These are phyloP conservation scores for Perilla frutescens DNA, from an alignment of 257 asterid genomes.

Conservation along the genomic window DNA sequence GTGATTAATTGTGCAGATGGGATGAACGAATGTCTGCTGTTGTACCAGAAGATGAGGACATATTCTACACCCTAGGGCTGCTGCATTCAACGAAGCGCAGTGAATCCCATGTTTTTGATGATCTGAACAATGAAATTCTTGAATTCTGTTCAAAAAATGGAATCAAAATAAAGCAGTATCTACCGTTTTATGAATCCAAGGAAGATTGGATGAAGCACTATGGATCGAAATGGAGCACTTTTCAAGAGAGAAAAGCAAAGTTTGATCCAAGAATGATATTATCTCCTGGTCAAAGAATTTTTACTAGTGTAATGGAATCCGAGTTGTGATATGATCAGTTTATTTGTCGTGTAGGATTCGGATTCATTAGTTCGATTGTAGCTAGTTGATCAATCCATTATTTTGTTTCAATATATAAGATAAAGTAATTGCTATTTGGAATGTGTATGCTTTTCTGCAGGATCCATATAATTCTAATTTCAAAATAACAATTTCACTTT, in stretches of 20 bases:
- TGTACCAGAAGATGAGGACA: constrained; percentile 51
- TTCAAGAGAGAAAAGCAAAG: constrained; percentile 42
- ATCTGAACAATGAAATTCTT: constrained; percentile 44
- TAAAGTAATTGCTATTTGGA: too few species aligned
- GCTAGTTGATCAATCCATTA: too few species aligned
- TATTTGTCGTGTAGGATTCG: background rate
- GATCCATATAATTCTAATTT: too few species aligned
- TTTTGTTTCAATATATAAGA: too few species aligned
- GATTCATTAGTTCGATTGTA: background rate
- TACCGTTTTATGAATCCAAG: constrained; percentile 51
- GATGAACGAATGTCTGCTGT: constrained; percentile 57
- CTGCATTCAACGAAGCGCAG: constrained; percentile 38
- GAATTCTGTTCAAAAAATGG: constrained; percentile 45
- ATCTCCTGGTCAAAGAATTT: constrained; percentile 56
- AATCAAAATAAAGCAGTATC: constrained; percentile 52
- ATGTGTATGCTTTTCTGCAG: too few species aligned
- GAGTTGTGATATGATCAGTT: background rate
- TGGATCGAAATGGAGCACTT: constrained; percentile 53
- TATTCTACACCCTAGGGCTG: constrained; percentile 52
- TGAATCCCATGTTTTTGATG: constrained; percentile 36
- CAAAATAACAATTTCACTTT: too few species aligned
- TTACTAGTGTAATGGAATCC: constrained; percentile 16
- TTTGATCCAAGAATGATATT: constrained; percentile 61
- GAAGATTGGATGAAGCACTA: constrained; percentile 57
- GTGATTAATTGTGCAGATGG: constrained; percentile 43